Evolutionary conservation across 176 grass and related monocot species (phyloP).

Genomic region (Thinopyrum elongatum): DNA sequence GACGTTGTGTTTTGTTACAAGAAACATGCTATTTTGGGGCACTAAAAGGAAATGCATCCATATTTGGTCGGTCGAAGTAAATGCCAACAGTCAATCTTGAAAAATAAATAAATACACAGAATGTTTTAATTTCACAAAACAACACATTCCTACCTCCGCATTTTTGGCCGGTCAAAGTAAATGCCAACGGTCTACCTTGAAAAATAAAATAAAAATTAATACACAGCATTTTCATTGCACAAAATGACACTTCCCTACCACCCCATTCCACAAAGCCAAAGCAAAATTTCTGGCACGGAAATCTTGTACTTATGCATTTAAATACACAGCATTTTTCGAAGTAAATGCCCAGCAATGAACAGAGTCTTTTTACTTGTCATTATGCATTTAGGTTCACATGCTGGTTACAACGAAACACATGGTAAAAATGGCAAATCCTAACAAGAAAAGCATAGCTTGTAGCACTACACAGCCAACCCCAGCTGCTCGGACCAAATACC

Average conservation of each 20-base stretch:
- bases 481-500: background rate
- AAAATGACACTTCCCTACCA: background rate
- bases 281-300: background rate
- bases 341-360: background rate
- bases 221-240: background rate
- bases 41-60: background rate
- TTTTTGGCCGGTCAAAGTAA: background rate
- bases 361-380: too few relatives aligned
- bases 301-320: background rate
- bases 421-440: background rate
- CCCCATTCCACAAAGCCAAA: background rate
- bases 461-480: background rate
- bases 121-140: background rate
- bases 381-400: too few relatives aligned
- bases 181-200: background rate
- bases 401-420: too few relatives aligned
- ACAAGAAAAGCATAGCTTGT: background rate
- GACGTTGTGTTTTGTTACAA: background rate
- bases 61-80: background rate
- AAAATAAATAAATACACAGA: background rate
- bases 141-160: background rate
- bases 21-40: background rate
- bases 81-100: background rate
- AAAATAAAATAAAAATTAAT: background rate
- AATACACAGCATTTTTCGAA: background rate